phyloP scores from a whole-genome alignment of 176 grass and related monocot species.

The Ampelocalamus luodianensis region DNA sequence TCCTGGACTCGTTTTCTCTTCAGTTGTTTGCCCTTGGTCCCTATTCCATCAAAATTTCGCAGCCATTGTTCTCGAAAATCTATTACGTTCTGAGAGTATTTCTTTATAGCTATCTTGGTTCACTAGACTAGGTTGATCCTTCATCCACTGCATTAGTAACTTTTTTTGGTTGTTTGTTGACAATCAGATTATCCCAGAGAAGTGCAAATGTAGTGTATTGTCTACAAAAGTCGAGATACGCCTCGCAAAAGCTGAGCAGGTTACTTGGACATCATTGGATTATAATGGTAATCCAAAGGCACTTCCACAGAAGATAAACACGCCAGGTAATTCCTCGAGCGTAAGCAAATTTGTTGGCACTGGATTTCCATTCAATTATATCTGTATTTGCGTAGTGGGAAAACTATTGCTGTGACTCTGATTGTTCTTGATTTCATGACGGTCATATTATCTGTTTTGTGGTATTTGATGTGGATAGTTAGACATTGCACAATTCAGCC shows the following conservation, averaged over 20 bases:
- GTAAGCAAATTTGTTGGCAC: background rate
- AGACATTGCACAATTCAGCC: background rate
- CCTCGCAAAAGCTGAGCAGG: conserved; percentile 67
- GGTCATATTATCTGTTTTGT: background rate
- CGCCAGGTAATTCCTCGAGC: conserved; percentile 41
- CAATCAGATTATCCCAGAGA: conserved; percentile 76
- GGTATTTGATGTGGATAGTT: background rate
- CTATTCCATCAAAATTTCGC: background rate
- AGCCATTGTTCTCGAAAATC: background rate
- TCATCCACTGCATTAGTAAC: conserved; percentile 4
- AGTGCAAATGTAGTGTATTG: conserved; percentile 68
- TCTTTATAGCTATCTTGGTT: conserved; percentile 16
- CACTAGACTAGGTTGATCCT: background rate
- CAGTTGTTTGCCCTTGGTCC: background rate
- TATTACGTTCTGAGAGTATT: background rate
- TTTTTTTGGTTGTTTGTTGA: conserved; percentile 38
- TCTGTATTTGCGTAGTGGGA: background rate
- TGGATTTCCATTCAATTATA: conserved; percentile 1
- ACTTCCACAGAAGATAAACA: conserved; percentile 60
- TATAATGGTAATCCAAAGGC: conserved; percentile 54
- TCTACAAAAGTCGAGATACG: conserved; percentile 79
- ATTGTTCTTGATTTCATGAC: background rate
- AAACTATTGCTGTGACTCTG: background rate
- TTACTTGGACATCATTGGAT: conserved; percentile 76
- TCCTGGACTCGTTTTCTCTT: background rate